phyloP scores from a whole-genome alignment of 2,329 filamentous ascomycete genomes.

The Neonectria magnoliae region DNA sequence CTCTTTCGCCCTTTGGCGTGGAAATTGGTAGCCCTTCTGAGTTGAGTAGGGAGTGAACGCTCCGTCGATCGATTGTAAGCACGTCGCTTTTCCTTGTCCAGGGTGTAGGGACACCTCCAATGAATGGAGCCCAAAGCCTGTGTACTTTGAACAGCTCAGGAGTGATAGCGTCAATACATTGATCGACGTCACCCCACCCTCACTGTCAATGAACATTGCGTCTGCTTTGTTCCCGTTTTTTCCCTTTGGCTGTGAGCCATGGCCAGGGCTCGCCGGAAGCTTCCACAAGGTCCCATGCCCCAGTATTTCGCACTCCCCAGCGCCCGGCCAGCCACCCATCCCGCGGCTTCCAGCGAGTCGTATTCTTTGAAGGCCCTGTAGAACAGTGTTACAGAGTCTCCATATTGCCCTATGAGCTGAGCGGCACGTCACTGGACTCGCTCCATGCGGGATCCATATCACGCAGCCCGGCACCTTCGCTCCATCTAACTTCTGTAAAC shows the following conservation, averaged over 20 bases:
- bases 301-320: constrained; percentile 27
- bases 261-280: constrained; percentile 33
- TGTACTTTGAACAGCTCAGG: constrained; percentile 7
- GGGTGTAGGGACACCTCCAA: constrained; percentile 3
- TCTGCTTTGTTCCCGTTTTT: background rate
- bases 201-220: constrained; percentile 23
- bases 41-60: background rate
- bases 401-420: constrained; percentile 23
- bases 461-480: constrained; percentile 20
- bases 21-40: background rate
- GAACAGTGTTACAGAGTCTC: constrained; percentile 30
- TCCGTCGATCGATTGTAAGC: background rate
- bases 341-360: constrained; percentile 26
- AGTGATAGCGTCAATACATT: constrained; percentile 12
- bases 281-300: constrained; percentile 49
- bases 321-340: constrained; percentile 3
- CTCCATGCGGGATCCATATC: constrained; percentile 36
- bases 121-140: constrained; percentile 11
- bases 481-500: constrained; percentile 39
- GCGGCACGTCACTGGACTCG: constrained; percentile 38
- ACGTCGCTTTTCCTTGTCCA: background rate
- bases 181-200: constrained; percentile 40
- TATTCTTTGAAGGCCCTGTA: constrained; percentile 26
- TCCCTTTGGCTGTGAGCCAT: background rate
- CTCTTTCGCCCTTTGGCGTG: background rate